A percentile compares a stretch with the other conserved stretches of the same genome.
Evolutionary conservation across 139 green algal species (phyloP).

Genomic region (Limnomonas spitsbergensis): DNA sequence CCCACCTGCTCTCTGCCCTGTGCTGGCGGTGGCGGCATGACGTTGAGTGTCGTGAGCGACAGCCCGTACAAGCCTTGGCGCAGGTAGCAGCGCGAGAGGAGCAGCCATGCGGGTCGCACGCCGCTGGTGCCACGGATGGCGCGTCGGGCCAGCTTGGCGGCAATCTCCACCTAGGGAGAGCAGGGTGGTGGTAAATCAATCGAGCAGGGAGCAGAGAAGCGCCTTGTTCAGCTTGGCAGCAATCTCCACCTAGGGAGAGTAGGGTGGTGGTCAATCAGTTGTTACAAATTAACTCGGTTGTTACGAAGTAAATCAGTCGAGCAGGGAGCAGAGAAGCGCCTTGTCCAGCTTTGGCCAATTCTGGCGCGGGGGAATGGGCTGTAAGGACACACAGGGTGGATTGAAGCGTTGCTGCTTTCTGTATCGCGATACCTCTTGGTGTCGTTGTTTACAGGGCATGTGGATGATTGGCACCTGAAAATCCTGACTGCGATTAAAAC

Average conservation of each 20-base stretch:
- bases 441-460: no score
- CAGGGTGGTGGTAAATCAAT: background rate
- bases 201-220: no score
- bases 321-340: no score
- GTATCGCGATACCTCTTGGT: no score
- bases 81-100: conserved; percentile 44
- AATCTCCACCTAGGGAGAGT: conserved; percentile 20
- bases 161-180: conserved; percentile 21
- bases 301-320: no score
- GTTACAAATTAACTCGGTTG: no score
- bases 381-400: no score
- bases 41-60: conserved; percentile 49
- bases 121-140: conserved; percentile 14
- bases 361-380: conserved; percentile 23
- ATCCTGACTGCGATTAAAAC: no score
- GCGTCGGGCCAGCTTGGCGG: conserved; percentile 26
- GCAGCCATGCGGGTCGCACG: conserved; percentile 50
- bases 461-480: no score
- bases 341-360: conserved; percentile 21
- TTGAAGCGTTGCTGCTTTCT: no score
- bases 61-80: conserved; percentile 24
- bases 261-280: background rate
- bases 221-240: conserved; percentile 27
- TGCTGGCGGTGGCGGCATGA: conserved; percentile 43
- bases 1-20: conserved; percentile 1